Evolutionary conservation across 208 protist genomes (phyloP), one percentile per base, ranked within the genome.

Genomic region (Crithidia expoeki): DNA sequence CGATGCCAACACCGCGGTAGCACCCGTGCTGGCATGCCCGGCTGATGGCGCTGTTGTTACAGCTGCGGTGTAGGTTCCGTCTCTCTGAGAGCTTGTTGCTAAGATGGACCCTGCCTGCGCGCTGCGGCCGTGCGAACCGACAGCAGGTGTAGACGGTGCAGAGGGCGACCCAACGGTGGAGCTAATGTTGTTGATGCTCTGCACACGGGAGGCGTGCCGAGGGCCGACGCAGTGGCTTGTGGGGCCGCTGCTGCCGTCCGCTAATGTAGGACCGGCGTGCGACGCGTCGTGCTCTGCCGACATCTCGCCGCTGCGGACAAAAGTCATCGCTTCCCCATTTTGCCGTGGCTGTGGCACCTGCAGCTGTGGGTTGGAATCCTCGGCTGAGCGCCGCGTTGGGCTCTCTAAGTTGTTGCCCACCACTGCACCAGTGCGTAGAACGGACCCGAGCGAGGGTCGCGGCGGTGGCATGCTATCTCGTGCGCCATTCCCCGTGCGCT

Each of bases 401-500:
- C 58, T 64, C 6, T 64, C 58, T 17, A 38, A 6, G 38, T 30
- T 38, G 6, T 5, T 52, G 42, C 14, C 14, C 28, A 4, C 5
- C 44, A 28, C 27, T 4, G 38, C 25, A 4, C n/a, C n/a, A n/a
- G 58, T 34, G 42, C 58, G 58, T 27, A 40, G 58, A 5, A 38
- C 28, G 23, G 42, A 64, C 42, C 58, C 58, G 42, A 52, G 23
- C 1, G 38, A 51, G 14, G 58, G 44, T n/a, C 40, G 58, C 12
- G 38, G 58, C n/a, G 44, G 42, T 19, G 58, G 58, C 25, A 38
- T 28, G 42, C 58, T 64, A 3, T 64, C 58, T 4, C 58, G 58
- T 27, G 58, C 38, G 14, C 38, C 38, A 44, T 14, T 14, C 14
- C 10, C 14, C 42, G 27, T 52, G 4, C 58, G 42, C 58, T 34